phyloP scores from a whole-genome alignment of 345 rosid genomes.

The rapeseed (Brassica napus) region DNA sequence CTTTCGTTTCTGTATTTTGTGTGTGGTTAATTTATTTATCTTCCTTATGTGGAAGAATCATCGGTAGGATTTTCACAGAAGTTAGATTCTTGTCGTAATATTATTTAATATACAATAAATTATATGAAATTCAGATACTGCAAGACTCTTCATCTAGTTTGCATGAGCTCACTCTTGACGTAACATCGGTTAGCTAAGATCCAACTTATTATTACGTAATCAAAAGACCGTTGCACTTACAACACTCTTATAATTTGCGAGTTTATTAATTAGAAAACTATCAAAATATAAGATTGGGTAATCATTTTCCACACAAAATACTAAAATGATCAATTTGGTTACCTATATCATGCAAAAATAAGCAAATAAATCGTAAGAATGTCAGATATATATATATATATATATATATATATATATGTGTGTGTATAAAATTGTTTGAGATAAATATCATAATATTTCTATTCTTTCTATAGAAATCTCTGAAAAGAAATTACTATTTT shows the following conservation, averaged over 20 bases:
- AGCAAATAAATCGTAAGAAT: no score
- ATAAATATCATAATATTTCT: no score
- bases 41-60: slow-evolving; percentile 14
- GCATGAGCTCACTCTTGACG: slow-evolving; percentile 20
- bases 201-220: not conserved
- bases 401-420: no score
- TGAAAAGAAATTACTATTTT: no score
- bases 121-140: slow-evolving; percentile 15
- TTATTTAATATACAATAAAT: not conserved
- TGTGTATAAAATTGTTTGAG: no score
- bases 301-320: not conserved
- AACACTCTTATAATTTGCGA: not conserved
- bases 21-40: not conserved
- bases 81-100: not conserved
- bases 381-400: no score
- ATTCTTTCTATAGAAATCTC: not conserved
- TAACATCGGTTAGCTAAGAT: not conserved
- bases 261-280: not conserved
- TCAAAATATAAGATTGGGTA: not conserved
- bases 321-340: not conserved
- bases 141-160: slow-evolving; percentile 23
- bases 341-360: not conserved
- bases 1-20: not conserved
- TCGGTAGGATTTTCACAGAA: slow-evolving; percentile 30
- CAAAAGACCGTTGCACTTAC: not conserved